phyloP scores from a whole-genome alignment of 306 rosid species.

The Lagenaria siceraria region DNA sequence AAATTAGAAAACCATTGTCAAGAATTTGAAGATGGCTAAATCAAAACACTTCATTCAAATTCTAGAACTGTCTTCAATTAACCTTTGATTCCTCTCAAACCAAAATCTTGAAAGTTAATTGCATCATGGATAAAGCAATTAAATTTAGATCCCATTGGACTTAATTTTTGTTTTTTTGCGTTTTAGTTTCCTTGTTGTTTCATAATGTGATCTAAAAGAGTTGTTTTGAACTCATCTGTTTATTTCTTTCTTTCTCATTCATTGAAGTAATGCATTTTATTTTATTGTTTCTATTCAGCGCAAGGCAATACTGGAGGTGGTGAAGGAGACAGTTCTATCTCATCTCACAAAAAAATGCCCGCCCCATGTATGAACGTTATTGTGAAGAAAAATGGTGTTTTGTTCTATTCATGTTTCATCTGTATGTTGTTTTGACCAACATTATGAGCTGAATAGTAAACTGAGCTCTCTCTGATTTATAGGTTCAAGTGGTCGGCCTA shows the following conservation, averaged over 20 bases:
- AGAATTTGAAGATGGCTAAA: too few relatives aligned
- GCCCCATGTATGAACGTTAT: conserved; percentile 56
- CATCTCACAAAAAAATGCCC: conserved; percentile 81
- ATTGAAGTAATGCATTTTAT: not conserved
- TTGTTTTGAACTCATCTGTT: not conserved
- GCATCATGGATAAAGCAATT: not conserved
- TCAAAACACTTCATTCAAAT: too few relatives aligned
- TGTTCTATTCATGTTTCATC: not conserved
- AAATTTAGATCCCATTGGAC: not conserved
- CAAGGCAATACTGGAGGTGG: conserved; percentile 71
- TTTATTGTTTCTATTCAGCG: conserved; percentile 35
- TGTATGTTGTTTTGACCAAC: not conserved
- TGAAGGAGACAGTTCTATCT: conserved; percentile 86
- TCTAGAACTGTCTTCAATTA: too few relatives aligned
- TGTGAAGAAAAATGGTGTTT: not conserved
- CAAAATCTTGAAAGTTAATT: not conserved
- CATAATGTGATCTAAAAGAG: too few relatives aligned
- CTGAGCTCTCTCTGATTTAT: conserved; percentile 11
- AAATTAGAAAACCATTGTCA: too few relatives aligned
- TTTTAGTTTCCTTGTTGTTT: too few relatives aligned
- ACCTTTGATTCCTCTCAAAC: not conserved
- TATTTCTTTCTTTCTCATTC: not conserved
- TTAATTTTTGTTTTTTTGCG: not conserved
- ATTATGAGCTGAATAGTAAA: not conserved
- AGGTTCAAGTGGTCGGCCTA: conserved; percentile 91